Evolutionary conservation across 2,329 filamentous ascomycete genomes (phyloP), one percentile per base, ranked within the genome.

Genomic region (Epichloe gansuensis): DNA sequence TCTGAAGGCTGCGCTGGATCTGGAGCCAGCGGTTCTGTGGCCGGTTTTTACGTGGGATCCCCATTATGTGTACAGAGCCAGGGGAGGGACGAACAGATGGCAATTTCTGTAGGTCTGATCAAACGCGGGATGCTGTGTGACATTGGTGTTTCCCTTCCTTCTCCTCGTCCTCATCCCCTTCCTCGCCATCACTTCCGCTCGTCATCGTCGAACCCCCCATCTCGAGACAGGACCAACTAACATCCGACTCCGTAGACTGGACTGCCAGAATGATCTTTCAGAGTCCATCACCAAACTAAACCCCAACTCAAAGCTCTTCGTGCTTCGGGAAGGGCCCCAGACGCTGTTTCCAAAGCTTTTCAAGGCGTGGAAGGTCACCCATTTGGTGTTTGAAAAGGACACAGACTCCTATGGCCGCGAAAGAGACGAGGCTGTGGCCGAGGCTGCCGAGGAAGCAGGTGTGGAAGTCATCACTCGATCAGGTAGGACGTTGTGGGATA

Each of bases 31-130:
- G 50, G 80, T 77, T 21, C 70, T 91, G 28, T 90, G 84, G 72
- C 86, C 85, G 1, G 77, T 90, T 46, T 91, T 86, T 75, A 88
- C 83, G 1, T 91, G 85, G 84, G 86, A 89, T 63, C 85, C 85
- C 53, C 84, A 90, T 64, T 90, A 90, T 63, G 84, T 90, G 28
- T 89, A 88, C 63, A 76, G 76, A 35, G 80, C 82, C 1, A 76
- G 85, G 53, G 85, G 83, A 4, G 84, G 84, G 0, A 71, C 80
- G 8, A 91, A 91, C 61, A 73, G 86, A 58, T 90, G 85, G 83
- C 82, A 87, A 60, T 90, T 84, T 61, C 67, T 88, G 71, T 81
- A 61, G 61, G 72, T 55, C 31, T 37, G 15, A n/a, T 38, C 17
- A 13, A 13, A 11, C 12, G n/a, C 17, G 15, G 37, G 15, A 39